Base-by-base conservation (phyloP, 2,329 filamentous ascomycete genomes). In the Scedosporium minutisporum region DNA sequence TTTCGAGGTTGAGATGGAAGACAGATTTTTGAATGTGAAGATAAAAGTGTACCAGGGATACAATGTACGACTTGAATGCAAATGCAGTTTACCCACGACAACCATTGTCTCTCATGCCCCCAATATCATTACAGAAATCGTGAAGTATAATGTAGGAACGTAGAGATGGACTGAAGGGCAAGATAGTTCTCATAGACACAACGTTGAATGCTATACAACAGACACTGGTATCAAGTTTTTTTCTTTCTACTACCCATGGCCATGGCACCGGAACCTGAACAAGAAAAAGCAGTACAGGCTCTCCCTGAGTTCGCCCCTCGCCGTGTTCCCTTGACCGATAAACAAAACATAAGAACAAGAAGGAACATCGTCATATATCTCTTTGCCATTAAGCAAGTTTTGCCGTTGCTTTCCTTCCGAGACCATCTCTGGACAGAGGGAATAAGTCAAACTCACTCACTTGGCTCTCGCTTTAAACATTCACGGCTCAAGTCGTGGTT, bases 171-270 rank as follows among this genome's bases (percentile, higher is more conserved):
- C 29, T 33, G 29, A 12, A 58, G n/a, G 23, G 42, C 38, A 57
- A 5, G 41, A 60, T 16, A 3, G 29, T 55, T 21, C 14, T 57
- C 42, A 42, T 21, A 65, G 64, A 66, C 44, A 60, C 42, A 61
- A 65, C 57, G 60, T 65, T 46, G 25, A 60, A 46, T 64, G 57
- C 65, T 61, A 44, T 58, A 64, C 60, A 64, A 61, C 64, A 64
- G 51, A 53, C 29, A 38, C 27, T 55, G 44, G 38, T n/a, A 23
- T 21, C 29, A 46, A 27, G 38, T 51, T 29, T 60, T 46, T 38
- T 38, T 38, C 33, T 38, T 38, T 38, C 23, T 55, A 23, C 51
- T 48, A 48, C 44, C 44, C 44, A 48, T 46, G 42, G 18, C 42
- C 42, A 46, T 48, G 44, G 21, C 51, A 23, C 23, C 51, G 12